Evolutionary conservation across 495 filamentous ascomycete genomes (phyloP).

Genomic region (Cryomyces antarcticus): DNA sequence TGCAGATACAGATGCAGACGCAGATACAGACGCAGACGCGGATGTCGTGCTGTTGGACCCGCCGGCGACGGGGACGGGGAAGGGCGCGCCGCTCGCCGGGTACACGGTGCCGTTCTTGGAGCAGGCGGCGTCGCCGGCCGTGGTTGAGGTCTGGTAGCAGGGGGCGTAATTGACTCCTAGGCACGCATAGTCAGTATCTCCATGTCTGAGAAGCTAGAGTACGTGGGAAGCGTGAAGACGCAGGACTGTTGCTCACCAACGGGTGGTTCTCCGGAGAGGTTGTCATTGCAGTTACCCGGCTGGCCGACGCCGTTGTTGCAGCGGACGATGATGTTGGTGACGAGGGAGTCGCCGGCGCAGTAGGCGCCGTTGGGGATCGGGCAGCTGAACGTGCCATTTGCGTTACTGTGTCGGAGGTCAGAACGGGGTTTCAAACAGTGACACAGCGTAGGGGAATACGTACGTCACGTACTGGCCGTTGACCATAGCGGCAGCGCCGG

Average conservation of each 20-base stretch:
- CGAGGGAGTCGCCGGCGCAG: constrained; percentile 4
- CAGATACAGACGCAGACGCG: no score
- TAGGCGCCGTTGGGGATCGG: constrained; percentile 7
- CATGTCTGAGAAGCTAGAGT: no score
- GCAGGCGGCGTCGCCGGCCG: constrained; percentile 10
- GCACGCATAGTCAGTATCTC: no score
- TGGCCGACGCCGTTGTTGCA: constrained; percentile 9
- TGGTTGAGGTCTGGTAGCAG: constrained; percentile 6
- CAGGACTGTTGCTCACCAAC: background rate
- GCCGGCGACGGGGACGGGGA: no score
- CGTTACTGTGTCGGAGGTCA: background rate
- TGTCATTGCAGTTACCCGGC: constrained; percentile 14
- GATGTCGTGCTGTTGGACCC: no score
- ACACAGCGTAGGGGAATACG: background rate
- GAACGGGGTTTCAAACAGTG: no score
- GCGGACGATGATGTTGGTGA: constrained; percentile 14
- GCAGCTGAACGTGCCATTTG: constrained; percentile 8
- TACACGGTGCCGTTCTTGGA: constrained; percentile 9
- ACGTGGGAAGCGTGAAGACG: no score
- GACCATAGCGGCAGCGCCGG: no score
- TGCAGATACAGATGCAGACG: no score
- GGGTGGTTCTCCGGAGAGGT: constrained; percentile 8
- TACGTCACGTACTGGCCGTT: background rate
- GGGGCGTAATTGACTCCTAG: constrained; percentile 2
- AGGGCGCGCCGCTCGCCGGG: background rate